Evolutionary conservation across 768 basidiomycete species (phyloP), one percentile per base, ranked within the genome.

Genomic region (Solioccasus polychromus): DNA sequence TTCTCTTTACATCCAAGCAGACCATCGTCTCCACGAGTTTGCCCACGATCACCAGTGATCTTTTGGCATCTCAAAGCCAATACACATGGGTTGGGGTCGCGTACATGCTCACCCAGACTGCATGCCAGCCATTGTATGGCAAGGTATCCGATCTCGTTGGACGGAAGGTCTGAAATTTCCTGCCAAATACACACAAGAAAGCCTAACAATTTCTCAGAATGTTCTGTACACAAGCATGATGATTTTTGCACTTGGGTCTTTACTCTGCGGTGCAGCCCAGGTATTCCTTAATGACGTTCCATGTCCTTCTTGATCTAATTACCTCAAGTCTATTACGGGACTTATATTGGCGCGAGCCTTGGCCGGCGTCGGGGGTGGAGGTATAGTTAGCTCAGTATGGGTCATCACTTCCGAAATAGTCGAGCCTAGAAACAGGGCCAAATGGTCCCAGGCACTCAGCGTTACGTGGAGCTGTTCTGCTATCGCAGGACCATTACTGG

Each of bases 391-490:
- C 60, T 77, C 85, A 34, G 88, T 92, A 28, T 92, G 90, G 90
- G 80, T 88, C 19, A 83, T 92, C 47, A 90, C 87, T 35, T 78
- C 88, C 52, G 89, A 92, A 62, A 81, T 92, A 47, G 89, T 92
- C 32, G 80, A 83, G 62, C 74, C 80, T 23, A 72, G 70, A 49
- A 70, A 76, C 47, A 79, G 87, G 46, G 83, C 88, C 39, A 88
- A 82, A 62, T 92, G 88, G 89, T 88, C 86, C 10, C 86, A 88
- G 63, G 87, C 87, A 17, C 74, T 91, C 25, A 90, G 88, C 52
- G 63, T 90, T 43, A 92, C 89, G 29, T 92, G 89, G 89, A 83
- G 83, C 49, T 87, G 85, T 61, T 92, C 89, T 34, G 89, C 89
- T 26, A 64, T 91, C 50, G 87, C 88, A 37, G 89, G 90, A 5